Conservation (phyloP, 2,329 filamentous ascomycete species). For the Phialemoniopsis sp. region DNA sequence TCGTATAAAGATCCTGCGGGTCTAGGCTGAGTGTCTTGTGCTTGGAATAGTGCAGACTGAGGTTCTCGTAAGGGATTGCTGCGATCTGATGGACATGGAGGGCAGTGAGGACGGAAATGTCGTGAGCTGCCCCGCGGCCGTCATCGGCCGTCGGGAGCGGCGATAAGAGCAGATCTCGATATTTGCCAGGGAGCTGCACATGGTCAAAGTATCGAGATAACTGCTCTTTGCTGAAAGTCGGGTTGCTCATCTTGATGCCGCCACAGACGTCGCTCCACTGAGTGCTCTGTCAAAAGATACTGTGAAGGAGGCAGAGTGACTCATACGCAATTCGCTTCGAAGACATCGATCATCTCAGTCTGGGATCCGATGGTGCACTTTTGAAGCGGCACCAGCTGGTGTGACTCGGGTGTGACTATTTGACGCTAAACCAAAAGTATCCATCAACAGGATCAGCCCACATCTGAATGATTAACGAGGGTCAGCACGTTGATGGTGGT, state of each 20-base stretch:
- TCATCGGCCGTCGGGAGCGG: constrained; percentile 4
- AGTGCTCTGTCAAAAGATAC: too few relatives aligned
- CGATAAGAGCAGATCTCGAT: constrained; percentile 9
- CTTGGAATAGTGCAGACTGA: constrained; percentile 46
- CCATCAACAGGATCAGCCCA: too few relatives aligned
- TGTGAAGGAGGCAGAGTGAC: too few relatives aligned
- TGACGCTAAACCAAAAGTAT: too few relatives aligned
- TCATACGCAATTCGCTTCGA: too few relatives aligned
- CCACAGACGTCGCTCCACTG: too few relatives aligned
- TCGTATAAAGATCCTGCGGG: constrained; percentile 41
- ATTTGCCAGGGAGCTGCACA: constrained; percentile 13
- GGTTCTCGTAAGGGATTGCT: constrained; percentile 52
- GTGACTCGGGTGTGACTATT: too few relatives aligned
- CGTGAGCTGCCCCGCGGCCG: neutral
- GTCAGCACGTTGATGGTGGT: too few relatives aligned
- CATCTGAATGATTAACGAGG: too few relatives aligned
- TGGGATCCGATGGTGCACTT: too few relatives aligned
- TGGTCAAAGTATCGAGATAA: constrained; percentile 14
- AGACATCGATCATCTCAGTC: too few relatives aligned
- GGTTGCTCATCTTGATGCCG: neutral
- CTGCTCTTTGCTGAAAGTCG: constrained; percentile 1
- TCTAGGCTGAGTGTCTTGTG: constrained; percentile 34
- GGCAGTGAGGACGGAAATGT: constrained; percentile 30
- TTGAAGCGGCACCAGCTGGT: too few relatives aligned
- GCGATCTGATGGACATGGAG: constrained; percentile 42